Percentiles rank a stretch among this genome's conserved stretches.
phyloP scores from a whole-genome alignment of 2,329 filamentous ascomycete genomes.

The Sarocladium kiliense region DNA sequence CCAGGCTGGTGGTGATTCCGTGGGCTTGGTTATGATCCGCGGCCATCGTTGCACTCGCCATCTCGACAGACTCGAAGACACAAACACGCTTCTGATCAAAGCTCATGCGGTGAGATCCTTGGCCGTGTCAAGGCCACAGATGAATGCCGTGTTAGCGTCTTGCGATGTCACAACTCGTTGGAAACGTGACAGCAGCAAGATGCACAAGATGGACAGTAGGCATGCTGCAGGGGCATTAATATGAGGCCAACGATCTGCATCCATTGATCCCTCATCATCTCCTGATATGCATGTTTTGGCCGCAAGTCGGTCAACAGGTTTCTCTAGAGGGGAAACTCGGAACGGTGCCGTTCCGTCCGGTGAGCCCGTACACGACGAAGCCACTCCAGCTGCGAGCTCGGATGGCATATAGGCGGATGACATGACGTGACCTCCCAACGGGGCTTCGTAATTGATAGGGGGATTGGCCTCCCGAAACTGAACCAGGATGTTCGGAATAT shows the following conservation, averaged over 20 bases:
- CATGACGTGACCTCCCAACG: too few relatives aligned
- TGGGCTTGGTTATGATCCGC: background rate
- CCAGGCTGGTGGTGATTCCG: background rate
- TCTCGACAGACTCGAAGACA: too few relatives aligned
- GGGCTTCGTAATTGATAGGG: too few relatives aligned
- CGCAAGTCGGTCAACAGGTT: background rate
- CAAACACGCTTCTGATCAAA: too few relatives aligned
- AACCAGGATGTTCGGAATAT: constrained; percentile 4
- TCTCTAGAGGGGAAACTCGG: background rate
- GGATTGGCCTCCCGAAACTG: too few relatives aligned
- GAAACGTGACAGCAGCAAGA: background rate
- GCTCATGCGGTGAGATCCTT: too few relatives aligned
- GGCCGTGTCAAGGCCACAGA: background rate
- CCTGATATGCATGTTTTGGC: background rate
- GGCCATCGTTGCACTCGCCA: too few relatives aligned
- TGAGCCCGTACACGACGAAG: background rate
- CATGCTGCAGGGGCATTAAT: background rate
- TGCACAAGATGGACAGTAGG: background rate
- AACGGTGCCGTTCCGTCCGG: background rate
- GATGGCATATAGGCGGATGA: too few relatives aligned
- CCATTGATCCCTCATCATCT: background rate
- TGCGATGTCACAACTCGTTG: background rate
- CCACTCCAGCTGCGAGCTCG: too few relatives aligned
- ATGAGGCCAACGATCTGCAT: background rate
- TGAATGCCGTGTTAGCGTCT: background rate